Evolutionary conservation across 1,284 basidiomycete species (phyloP), one percentile per base, ranked within the genome.

Genomic region (Irpex sp.): DNA sequence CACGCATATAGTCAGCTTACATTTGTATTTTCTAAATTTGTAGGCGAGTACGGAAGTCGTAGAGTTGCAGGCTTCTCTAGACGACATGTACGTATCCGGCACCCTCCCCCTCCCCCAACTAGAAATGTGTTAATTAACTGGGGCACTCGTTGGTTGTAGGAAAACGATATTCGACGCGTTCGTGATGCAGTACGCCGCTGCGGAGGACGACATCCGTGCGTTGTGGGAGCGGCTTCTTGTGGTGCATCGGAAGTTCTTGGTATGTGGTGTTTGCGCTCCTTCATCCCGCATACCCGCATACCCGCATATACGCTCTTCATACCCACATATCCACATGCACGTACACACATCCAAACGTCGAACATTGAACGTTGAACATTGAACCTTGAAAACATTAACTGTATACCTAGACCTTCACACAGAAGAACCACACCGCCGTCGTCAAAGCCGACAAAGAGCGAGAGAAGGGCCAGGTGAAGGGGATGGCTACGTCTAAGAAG

Each of bases 401-500:
- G n/a, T n/a, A 31, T 31, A 4, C 31, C 31, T 31, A 31, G 31
- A 31, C 31, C 31, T 52, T 69, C 2, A 66, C 67, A 4, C 66
- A 69, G 38, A 62, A 65, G 62, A 70, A 66, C 47, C 63, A 69
- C 40, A 60, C 63, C 13, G 31, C 51, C 1, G 59, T 67, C n/a
- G 15, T 57, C 5, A 68, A 67, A 5, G 64, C 57, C 31, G 72
- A 74, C 40, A 58, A 64, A 8, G 68, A 64, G 17, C 62, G 73
- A 21, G 73, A 73, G 66, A 66, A 66, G 38, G 72, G 70, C 0
- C 72, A 73, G 51, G 68, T 74, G 8, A 66, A 69, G 54, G 73
- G 72, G 0, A 70, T 74, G 72, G 72, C 72, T 2, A 68, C 69
- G 2, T 65, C 71, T 1, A 74, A 74, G 66, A 73, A 70, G 57